phyloP scores from a whole-genome alignment of 2,329 filamentous ascomycete species.

The Verticillium alfalfae region DNA sequence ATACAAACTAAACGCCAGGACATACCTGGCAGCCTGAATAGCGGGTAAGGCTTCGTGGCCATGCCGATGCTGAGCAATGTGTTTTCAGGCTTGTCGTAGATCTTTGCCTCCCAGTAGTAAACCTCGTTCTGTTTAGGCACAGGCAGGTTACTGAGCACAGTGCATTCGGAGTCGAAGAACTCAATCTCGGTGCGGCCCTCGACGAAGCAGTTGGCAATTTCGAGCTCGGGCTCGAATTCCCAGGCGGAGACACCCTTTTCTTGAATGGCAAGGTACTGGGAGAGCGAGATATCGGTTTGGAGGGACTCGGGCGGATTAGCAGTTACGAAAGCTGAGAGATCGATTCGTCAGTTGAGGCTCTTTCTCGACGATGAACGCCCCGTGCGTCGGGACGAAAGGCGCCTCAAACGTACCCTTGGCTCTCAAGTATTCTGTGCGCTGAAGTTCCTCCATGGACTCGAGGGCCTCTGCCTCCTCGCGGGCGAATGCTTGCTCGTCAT shows the following conservation, averaged over 20 bases:
- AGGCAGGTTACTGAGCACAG: conserved; percentile 92
- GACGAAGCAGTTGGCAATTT: conserved; percentile 98
- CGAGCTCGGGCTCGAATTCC: conserved; percentile 98
- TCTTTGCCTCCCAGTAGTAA: conserved; percentile 99
- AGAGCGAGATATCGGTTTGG: conserved; percentile 94
- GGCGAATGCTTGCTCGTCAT: conserved; percentile 92
- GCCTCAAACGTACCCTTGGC: conserved; percentile 71
- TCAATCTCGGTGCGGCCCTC: conserved; percentile 95
- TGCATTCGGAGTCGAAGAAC: conserved; percentile 97
- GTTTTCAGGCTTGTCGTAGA: conserved; percentile 92
- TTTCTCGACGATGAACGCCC: neutral
- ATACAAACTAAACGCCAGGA: conserved; percentile 2
- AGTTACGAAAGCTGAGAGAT: conserved; percentile 75
- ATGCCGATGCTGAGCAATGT: conserved; percentile 88
- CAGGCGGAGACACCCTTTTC: conserved; percentile 99
- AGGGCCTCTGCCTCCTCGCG: conserved; percentile 93
- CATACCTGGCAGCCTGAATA: conserved; percentile 89
- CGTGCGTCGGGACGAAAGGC: neutral
- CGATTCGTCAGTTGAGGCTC: neutral
- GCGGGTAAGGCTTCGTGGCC: conserved; percentile 92
- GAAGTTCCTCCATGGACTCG: conserved; percentile 91
- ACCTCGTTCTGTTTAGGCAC: conserved; percentile 99
- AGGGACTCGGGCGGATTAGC: conserved; percentile 92
- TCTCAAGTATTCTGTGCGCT: conserved; percentile 83
- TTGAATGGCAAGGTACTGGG: conserved; percentile 95